Evolutionary conservation across 2,329 filamentous ascomycete species (phyloP), one percentile per base, ranked within the genome.

Genomic region (Dactylellina leptospora): DNA sequence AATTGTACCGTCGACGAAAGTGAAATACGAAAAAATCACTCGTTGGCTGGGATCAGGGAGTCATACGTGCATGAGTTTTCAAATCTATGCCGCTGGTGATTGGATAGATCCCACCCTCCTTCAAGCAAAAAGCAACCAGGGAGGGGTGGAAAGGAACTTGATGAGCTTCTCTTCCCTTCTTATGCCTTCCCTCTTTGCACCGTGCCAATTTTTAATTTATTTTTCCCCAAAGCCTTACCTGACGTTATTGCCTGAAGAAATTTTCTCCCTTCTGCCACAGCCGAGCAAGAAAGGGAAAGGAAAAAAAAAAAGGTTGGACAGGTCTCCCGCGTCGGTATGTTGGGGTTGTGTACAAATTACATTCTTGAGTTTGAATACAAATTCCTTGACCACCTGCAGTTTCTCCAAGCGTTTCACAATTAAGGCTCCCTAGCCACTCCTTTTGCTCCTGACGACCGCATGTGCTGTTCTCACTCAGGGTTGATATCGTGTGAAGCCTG

Each of bases 131-230:
- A 55, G 53, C 56, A 64, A 47, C 47, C 54, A 42, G 42, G 68
- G 58, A 50, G 68, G 62, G 53, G 40, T 48, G 47, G 38, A 58
- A 72, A 59, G 53, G 59, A 63, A 59, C 59, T 54, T 64, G 68
- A 72, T 72, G 68, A 72, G 68, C 68, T 72, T 72, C 68, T 72
- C 68, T 72, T 72, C 68, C 58, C 68, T 72, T 72, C 68, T 59
- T 72, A 72, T 72, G 68, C 68, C 68, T 72, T 72, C 68, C 68
- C 59, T 72, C 58, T 63, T 72, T 68, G 62, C 54, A 54, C 51
- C 23, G 22, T 60, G 62, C 45, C 53, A 72, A 58, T 62, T 42
- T 45, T 56, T 62, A 53, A 56, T 71, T 63, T 58, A 38, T 56
- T 71, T 42, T 61, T 48, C 18, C n/a, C 11, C 13, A 53, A 38